phyloP scores from a whole-genome alignment of 345 rosid genomes.

The Lepidium didymum region DNA sequence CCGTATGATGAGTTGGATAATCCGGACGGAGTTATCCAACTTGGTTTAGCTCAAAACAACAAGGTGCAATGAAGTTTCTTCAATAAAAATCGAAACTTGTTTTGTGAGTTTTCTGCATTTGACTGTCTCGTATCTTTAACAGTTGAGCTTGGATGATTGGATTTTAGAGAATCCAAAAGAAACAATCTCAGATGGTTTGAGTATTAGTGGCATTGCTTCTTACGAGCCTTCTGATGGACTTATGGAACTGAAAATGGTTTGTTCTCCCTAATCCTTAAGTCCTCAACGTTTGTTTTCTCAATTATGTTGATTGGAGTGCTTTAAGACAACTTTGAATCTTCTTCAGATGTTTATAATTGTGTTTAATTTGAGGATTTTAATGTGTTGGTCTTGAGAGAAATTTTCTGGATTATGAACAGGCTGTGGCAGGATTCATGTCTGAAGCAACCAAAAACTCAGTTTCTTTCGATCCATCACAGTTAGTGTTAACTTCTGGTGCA shows the following conservation, averaged over 20 bases:
- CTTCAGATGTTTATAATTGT: background rate
- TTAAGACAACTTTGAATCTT: background rate
- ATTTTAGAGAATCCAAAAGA: constrained; percentile 44
- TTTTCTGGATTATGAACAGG: constrained; percentile 36
- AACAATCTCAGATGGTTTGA: constrained; percentile 42
- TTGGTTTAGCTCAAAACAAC: constrained; percentile 66
- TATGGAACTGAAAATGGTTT: constrained; percentile 74
- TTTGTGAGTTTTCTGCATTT: constrained; percentile 42
- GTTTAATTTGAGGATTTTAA: background rate
- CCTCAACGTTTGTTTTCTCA: background rate
- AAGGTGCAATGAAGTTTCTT: background rate
- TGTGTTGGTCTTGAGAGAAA: constrained; percentile 10
- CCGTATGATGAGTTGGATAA: constrained; percentile 55
- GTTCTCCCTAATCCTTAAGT: background rate
- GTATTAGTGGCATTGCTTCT: constrained; percentile 53
- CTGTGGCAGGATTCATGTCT: constrained; percentile 72
- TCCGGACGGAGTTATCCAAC: constrained; percentile 74
- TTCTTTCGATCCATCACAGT: constrained; percentile 56
- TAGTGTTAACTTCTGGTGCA: constrained; percentile 66
- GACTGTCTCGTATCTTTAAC: background rate
- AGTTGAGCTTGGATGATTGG: constrained; percentile 38
- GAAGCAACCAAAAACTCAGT: constrained; percentile 43
- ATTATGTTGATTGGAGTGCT: background rate
- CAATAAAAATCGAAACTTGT: constrained; percentile 21
- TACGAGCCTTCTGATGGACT: constrained; percentile 69